Evolutionary conservation across 1,139 yeast genomes (phyloP).

Genomic region (Candida sp.): DNA sequence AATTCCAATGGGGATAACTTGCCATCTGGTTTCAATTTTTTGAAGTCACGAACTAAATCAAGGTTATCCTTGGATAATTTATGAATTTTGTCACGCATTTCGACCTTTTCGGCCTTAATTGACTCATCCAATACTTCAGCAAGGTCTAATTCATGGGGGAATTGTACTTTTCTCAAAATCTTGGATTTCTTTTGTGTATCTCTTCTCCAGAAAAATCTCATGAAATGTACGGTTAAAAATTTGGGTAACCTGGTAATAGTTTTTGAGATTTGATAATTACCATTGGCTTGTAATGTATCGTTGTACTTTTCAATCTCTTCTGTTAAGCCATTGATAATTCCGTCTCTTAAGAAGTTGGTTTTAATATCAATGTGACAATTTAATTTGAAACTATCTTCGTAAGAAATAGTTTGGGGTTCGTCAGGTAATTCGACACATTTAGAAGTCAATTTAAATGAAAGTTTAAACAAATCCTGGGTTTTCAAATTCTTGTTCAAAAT

Average conservation of each 20-base stretch:
- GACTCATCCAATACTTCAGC: conserved; percentile 81
- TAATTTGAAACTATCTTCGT: conserved; percentile 63
- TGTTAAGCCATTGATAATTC: conserved; percentile 68
- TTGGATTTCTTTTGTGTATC: conserved; percentile 90
- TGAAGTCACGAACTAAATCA: conserved; percentile 72
- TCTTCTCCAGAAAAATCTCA: conserved; percentile 94
- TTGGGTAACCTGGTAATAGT: conserved; percentile 81
- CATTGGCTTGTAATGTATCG: conserved; percentile 64
- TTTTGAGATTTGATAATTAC: conserved; percentile 66
- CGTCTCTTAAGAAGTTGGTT: conserved; percentile 88
- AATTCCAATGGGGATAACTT: conserved; percentile 37
- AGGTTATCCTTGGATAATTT: conserved; percentile 72
- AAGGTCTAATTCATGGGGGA: conserved; percentile 90
- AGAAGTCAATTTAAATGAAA: conserved; percentile 60
- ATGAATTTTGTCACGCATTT: conserved; percentile 75
- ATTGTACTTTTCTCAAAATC: conserved; percentile 88
- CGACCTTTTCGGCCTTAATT: conserved; percentile 61
- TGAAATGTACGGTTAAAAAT: conserved; percentile 85
- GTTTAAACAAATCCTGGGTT: conserved; percentile 57
- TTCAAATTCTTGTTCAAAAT: conserved; percentile 48
- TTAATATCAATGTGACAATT: conserved; percentile 84
- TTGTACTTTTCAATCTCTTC: conserved; percentile 80
- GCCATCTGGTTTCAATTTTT: conserved; percentile 56
- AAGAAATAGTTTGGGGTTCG: conserved; percentile 45
- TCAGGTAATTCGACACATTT: conserved; percentile 59